Evolutionary conservation across 257 asterid genomes (phyloP).

Genomic region (Solanum gandarillasii): DNA sequence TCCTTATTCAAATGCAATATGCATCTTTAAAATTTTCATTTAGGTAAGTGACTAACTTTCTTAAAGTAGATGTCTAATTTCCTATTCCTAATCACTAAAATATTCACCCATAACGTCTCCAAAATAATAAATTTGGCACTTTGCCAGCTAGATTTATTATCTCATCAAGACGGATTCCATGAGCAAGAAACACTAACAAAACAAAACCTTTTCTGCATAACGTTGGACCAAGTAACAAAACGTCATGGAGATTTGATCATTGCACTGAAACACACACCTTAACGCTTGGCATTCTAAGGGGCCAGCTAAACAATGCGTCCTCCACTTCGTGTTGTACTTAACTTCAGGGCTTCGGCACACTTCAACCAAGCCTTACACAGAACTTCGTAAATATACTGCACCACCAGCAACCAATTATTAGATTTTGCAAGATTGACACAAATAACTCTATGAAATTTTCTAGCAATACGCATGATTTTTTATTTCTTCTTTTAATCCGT

Average conservation of each 20-base stretch:
- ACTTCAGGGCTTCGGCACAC: background rate
- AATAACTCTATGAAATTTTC: background rate
- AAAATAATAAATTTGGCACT: background rate
- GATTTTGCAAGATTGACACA: background rate
- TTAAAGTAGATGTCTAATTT: background rate
- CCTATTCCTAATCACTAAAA: background rate
- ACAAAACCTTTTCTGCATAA: background rate
- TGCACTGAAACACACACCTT: background rate
- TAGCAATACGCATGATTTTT: background rate
- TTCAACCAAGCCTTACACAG: background rate
- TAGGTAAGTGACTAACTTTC: background rate
- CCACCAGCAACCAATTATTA: background rate
- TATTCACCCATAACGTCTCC: background rate
- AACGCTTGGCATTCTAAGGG: background rate
- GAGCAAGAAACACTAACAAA: background rate
- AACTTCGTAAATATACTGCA: background rate
- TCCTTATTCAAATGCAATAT: background rate
- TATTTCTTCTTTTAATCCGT: background rate
- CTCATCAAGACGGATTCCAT: background rate
- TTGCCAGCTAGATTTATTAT: background rate
- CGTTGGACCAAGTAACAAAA: background rate
- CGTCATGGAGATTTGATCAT: background rate
- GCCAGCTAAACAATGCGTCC: background rate
- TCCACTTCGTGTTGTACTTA: background rate
- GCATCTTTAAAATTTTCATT: background rate